Evolutionary conservation across 495 filamentous ascomycete genomes (phyloP).

Genomic region (Clohesyomyces aquaticus): DNA sequence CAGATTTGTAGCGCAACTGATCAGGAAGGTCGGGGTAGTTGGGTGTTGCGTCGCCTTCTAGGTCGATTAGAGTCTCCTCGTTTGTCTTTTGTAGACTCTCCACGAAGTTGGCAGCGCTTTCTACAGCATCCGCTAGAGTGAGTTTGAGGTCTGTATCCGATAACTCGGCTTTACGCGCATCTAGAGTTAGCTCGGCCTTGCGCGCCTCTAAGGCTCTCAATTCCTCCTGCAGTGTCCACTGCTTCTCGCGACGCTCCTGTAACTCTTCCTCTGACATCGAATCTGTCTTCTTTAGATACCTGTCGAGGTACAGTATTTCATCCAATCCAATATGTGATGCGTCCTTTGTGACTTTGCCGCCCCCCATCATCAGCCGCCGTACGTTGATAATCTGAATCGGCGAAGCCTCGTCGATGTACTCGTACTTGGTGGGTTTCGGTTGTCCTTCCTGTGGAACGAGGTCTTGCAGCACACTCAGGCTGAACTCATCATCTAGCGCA

Average conservation of each 20-base stretch:
- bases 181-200: conserved; percentile 56
- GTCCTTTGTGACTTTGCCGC: conserved; percentile 69
- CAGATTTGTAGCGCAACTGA: conserved; percentile 3
- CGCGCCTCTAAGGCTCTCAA: conserved; percentile 60
- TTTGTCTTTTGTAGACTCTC: conserved; percentile 17
- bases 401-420: conserved; percentile 74
- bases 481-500: conserved; percentile 82
- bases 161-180: conserved; percentile 54
- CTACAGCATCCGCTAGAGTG: conserved; percentile 32
- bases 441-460: conserved; percentile 56
- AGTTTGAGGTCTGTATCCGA: conserved; percentile 37
- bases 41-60: conserved; percentile 22
- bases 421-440: conserved; percentile 64
- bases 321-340: conserved; percentile 74
- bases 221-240: conserved; percentile 74
- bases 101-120: conserved; percentile 34
- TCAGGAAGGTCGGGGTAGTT: conserved; percentile 20
- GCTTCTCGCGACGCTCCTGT: conserved; percentile 62
- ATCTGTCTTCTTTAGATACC: conserved; percentile 71
- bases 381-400: conserved; percentile 89
- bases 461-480: conserved; percentile 67
- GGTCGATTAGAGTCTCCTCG: conserved; percentile 29
- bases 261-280: conserved; percentile 55
- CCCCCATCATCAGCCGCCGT: conserved; percentile 73
- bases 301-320: conserved; percentile 82